Evolutionary conservation across 2,329 filamentous ascomycete genomes (phyloP), one percentile per base, ranked within the genome.

Genomic region (Cercospora beticola): DNA sequence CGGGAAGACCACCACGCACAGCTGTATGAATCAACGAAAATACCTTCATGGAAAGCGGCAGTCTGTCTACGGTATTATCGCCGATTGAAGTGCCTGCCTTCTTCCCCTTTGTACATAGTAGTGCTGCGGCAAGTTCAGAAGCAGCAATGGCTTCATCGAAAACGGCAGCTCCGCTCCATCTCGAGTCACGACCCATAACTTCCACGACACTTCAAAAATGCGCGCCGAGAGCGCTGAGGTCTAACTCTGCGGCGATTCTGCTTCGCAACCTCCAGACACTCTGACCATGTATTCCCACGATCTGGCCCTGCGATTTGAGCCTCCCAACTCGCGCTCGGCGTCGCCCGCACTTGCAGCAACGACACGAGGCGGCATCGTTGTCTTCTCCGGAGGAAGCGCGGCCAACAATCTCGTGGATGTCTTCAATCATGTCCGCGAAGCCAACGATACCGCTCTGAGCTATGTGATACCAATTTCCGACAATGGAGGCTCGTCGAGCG

Each of bases 381-480:
- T 97, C 62, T 95, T 97, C 80, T 96, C 93, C 9, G 72, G 72
- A 36, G 72, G 72, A 12, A 97, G 92, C 73, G 94, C 94, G n/a
- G 93, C 94, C 5, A 98, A 97, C 78, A 96, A 87, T 76, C 86
- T 97, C 5, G 94, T 97, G 49, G 94, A 97, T 78, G 92, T 97
- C 10, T 97, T 97, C 81, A 90, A 85, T 68, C 80, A 82, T 23
- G 81, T 88, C 5, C 79, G 83, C 30, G 80, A 89, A 70, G 89
- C 86, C 74, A 91, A 90, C 70, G 81, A 86, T 49, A 91, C 90
- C 76, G 83, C 86, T 2, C 82, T 96, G 52, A 92, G 88, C 80
- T 96, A 97, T 79, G 89, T 97, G 68, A 97, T 98, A 63, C 94
- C 94, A 40, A 97, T 97, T 78, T 95, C 92, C 72, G 94, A 98